phyloP scores from a whole-genome alignment of 2,329 filamentous ascomycete species.

The Fusarium paranaense region DNA sequence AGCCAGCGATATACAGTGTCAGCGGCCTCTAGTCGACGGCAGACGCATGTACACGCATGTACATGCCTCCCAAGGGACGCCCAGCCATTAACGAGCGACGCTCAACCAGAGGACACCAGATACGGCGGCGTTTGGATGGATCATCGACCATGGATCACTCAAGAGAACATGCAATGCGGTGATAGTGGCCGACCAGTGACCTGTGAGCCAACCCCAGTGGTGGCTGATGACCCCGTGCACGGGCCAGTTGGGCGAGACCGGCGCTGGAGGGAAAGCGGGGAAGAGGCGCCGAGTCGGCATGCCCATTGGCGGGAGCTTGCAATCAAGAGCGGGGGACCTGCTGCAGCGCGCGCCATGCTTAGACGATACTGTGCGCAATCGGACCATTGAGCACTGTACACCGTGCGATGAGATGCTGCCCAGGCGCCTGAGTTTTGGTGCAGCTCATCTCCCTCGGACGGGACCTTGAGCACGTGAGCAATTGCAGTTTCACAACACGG shows the following conservation, averaged over 20 bases:
- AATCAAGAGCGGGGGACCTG: constrained; percentile 33
- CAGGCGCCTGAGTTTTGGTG: not conserved
- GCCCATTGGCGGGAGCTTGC: constrained; percentile 31
- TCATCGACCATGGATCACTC: constrained; percentile 19
- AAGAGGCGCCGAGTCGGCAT: constrained; percentile 15
- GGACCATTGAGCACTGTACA: not conserved
- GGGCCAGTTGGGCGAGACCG: constrained; percentile 26
- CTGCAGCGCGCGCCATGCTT: constrained; percentile 30
- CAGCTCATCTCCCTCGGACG: constrained; percentile 3
- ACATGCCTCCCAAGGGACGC: constrained; percentile 1
- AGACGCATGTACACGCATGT: constrained; percentile 1
- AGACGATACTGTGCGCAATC: constrained; percentile 12
- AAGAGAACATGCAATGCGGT: constrained; percentile 35
- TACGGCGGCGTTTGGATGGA: constrained; percentile 25
- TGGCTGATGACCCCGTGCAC: constrained; percentile 33
- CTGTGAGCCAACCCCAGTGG: constrained; percentile 7
- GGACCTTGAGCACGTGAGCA: not conserved
- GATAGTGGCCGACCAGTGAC: constrained; percentile 39
- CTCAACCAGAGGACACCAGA: constrained; percentile 5
- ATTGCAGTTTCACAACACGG: not conserved
- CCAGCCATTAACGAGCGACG: constrained; percentile 15
- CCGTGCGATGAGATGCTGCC: not conserved
- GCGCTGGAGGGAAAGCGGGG: constrained; percentile 33
- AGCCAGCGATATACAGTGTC: constrained; percentile 20
- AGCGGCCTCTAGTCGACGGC: not conserved